Percentiles rank a stretch among this genome's conserved stretches.
Evolutionary conservation across 1,139 yeast genomes (phyloP).

Genomic region (Yamadazyma siamensis): DNA sequence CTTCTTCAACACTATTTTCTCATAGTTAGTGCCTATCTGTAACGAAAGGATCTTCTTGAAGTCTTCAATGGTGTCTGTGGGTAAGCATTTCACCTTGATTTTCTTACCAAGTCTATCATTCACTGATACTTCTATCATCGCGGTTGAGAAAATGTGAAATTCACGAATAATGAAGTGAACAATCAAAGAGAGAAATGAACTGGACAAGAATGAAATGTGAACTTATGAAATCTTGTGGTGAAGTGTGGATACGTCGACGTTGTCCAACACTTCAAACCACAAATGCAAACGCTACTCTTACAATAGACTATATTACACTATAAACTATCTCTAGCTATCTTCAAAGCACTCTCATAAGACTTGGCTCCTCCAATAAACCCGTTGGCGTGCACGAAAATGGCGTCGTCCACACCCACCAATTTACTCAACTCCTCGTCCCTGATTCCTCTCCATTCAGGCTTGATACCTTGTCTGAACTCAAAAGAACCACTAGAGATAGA

Average conservation of each 20-base stretch:
- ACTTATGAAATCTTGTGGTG: too few species aligned
- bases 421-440: constrained; percentile 80
- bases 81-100: constrained; percentile 80
- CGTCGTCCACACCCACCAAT: constrained; percentile 73
- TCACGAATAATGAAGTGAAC: not conserved
- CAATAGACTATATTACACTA: constrained; percentile 2
- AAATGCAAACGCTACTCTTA: too few species aligned
- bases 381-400: constrained; percentile 92
- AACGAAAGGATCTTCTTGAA: constrained; percentile 79
- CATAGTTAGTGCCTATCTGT: constrained; percentile 74
- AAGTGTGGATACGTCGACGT: too few species aligned
- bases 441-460: constrained; percentile 90
- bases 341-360: constrained; percentile 71
- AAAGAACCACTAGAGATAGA: constrained; percentile 72
- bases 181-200: not conserved
- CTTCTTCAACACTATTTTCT: constrained; percentile 64
- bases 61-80: constrained; percentile 87
- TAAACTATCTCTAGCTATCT: constrained; percentile 58
- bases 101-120: constrained; percentile 76
- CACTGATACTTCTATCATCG: constrained; percentile 32
- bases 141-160: not conserved
- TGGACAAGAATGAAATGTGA: not conserved
- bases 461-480: constrained; percentile 81
- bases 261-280: too few species aligned
- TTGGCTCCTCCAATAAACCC: constrained; percentile 97